A percentile compares a stretch with the other conserved stretches of the same genome.
phyloP scores from a whole-genome alignment of 2,329 filamentous ascomycete genomes.

The Fusarium sp. region DNA sequence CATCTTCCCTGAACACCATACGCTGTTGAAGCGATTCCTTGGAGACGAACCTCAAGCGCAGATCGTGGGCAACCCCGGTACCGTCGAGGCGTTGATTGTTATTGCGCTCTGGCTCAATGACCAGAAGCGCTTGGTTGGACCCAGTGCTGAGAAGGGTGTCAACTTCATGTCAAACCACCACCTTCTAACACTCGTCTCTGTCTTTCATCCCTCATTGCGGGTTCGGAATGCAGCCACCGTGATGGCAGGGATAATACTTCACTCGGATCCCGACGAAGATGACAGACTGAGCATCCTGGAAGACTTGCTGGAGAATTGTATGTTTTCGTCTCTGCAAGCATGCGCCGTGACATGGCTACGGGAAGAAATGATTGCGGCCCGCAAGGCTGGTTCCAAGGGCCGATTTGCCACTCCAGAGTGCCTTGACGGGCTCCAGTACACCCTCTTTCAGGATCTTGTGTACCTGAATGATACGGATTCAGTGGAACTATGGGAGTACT shows the following conservation, averaged over 20 bases:
- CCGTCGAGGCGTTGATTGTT: conserved; percentile 69
- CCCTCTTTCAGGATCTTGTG: conserved; percentile 69
- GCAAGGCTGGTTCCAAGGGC: conserved; percentile 46
- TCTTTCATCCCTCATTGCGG: conserved; percentile 67
- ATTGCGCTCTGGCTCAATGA: conserved; percentile 71
- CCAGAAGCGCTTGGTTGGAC: conserved; percentile 56
- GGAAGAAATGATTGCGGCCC: conserved; percentile 68
- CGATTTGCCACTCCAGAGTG: conserved; percentile 66
- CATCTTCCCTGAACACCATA: conserved; percentile 71
- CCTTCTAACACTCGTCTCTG: conserved; percentile 66
- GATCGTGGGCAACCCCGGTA: conserved; percentile 64
- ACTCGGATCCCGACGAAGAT: conserved; percentile 69
- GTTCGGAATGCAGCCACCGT: conserved; percentile 67
- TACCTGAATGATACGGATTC: conserved; percentile 57
- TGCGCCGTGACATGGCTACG: conserved; percentile 73
- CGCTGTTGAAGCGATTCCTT: conserved; percentile 66
- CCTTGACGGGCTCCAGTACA: conserved; percentile 70
- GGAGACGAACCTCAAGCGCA: conserved; percentile 60
- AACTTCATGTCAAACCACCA: conserved; percentile 73
- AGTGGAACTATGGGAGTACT: conserved; percentile 62
- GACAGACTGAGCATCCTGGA: conserved; percentile 71
- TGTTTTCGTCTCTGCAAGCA: conserved; percentile 71
- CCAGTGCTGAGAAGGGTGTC: conserved; percentile 49
- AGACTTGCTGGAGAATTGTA: conserved; percentile 74
- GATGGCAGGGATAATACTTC: conserved; percentile 66